Evolutionary conservation across 139 green algal genomes (phyloP).

Genomic region (Coelastrella sp.): DNA sequence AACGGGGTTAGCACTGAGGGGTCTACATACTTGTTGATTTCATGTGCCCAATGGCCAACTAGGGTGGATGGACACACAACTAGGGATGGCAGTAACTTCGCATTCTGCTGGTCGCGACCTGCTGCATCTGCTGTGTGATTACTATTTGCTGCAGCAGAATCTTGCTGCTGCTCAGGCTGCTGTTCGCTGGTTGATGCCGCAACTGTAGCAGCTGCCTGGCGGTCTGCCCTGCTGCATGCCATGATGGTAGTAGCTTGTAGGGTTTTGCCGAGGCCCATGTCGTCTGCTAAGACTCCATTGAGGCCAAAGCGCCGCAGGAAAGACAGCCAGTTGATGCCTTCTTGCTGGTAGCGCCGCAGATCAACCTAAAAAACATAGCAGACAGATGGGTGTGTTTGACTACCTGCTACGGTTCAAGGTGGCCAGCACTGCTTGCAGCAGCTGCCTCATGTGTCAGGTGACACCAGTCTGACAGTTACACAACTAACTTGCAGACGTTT

Average conservation of each 20-base stretch:
- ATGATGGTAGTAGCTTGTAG: slow-evolving; percentile 85
- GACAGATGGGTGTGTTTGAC: too few species aligned
- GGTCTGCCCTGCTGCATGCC: slow-evolving; percentile 56
- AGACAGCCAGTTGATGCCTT: slow-evolving; percentile 97
- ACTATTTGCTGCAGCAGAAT: slow-evolving; percentile 1
- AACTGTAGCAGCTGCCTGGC: slow-evolving; percentile 42
- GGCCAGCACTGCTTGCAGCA: neutral
- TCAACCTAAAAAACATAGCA: slow-evolving; percentile 50
- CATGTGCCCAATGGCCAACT: slow-evolving; percentile 94
- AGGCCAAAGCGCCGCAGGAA: slow-evolving; percentile 96
- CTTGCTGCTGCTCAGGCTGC: neutral
- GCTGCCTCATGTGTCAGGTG: neutral
- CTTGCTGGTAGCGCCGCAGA: slow-evolving; percentile 93
- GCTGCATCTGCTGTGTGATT: slow-evolving; percentile 14
- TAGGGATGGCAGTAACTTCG: slow-evolving; percentile 70
- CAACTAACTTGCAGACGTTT: too few species aligned
- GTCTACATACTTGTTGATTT: slow-evolving; percentile 85
- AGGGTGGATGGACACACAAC: slow-evolving; percentile 96
- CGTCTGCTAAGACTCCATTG: slow-evolving; percentile 96
- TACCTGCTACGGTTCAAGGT: neutral
- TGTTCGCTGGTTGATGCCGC: slow-evolving; percentile 8
- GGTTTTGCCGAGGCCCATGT: slow-evolving; percentile 88
- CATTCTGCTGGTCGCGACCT: neutral
- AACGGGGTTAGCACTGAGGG: slow-evolving; percentile 68
- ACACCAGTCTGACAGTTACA: too few species aligned